Evolutionary conservation across 2,329 filamentous ascomycete genomes (phyloP), one percentile per base, ranked within the genome.

Genomic region (Alternaria consortialis): DNA sequence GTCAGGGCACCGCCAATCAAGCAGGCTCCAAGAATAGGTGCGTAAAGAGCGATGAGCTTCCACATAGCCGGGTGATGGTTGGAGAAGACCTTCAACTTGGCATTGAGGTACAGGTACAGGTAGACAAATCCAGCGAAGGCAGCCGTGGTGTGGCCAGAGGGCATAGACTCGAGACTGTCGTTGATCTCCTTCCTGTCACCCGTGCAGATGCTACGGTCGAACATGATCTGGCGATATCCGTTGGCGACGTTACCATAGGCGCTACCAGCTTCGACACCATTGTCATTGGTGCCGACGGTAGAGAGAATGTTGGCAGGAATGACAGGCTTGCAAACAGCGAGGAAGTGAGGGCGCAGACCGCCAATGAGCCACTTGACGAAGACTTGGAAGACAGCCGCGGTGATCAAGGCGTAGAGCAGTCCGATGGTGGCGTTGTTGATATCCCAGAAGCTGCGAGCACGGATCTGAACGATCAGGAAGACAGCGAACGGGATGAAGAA

Each of bases 351-450:
- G n/a, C 75, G 75, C 9, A 78, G 64, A 39, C 73, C 90, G 13
- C 90, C 90, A 64, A 93, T 91, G 42, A 92, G 84, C 85, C 86
- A 90, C 79, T 93, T 93, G 74, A 92, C 70, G 72, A 92, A 89
- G 66, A 92, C 90, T 72, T 93, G 90, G 80, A 93, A 91, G 51
- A 92, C 86, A n/a, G 89, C 88, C 4, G 88, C 88, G 6, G 84
- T 82, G 78, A 92, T 90, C 64, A 92, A 84, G 0, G 86, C 83
- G 81, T 92, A 92, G 0, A 92, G 79, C 0, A 92, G 84, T 13
- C 90, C 90, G 48, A 91, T 83, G 50, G 88, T 76, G 44, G 86
- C 90, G 73, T 92, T 92, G 81, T 92, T 92, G 71, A 87, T 80
- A 60, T 82, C 80, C 80, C 79, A 81, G 73, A 82, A 82, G 60